A percentile compares a stretch with the other conserved stretches of the same genome.
These are phyloP conservation scores for Xylaria sp. DNA, from an alignment of 2,329 filamentous ascomycete genomes.

Conservation along the genomic window DNA sequence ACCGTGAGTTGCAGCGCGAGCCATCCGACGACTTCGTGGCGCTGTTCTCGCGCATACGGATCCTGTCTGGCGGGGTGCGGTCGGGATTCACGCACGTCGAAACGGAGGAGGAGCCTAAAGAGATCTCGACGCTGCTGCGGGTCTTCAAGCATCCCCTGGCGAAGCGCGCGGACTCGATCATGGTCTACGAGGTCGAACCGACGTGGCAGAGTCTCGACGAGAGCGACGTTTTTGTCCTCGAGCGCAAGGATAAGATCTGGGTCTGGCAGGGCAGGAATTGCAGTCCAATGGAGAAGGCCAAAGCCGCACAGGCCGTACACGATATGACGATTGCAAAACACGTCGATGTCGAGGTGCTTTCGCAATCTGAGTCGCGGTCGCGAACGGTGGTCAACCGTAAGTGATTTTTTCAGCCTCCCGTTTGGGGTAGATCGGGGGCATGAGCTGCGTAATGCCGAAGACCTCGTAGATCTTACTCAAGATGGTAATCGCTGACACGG, in stretches of 20 bases:
- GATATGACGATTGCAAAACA: slow-evolving; percentile 69
- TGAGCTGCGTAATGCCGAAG: too few species aligned
- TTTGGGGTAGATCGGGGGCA: too few species aligned
- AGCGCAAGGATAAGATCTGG: slow-evolving; percentile 68
- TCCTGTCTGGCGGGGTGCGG: slow-evolving; percentile 64
- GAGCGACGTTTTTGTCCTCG: slow-evolving; percentile 68
- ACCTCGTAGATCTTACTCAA: neutral
- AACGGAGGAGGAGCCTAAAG: slow-evolving; percentile 46
- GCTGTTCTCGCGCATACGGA: slow-evolving; percentile 65
- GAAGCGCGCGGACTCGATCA: slow-evolving; percentile 53
- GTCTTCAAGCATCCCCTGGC: slow-evolving; percentile 64
- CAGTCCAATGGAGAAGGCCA: slow-evolving; percentile 72
- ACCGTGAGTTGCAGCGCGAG: slow-evolving; percentile 66
- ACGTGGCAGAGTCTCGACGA: slow-evolving; percentile 67
- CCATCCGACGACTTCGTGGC: slow-evolving; percentile 65
- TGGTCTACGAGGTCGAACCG: slow-evolving; percentile 69
- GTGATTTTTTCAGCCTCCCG: neutral
- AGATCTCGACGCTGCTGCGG: slow-evolving; percentile 60
- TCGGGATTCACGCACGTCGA: slow-evolving; percentile 70
- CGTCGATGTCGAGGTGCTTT: slow-evolving; percentile 67
- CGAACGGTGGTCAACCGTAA: slow-evolving; percentile 55
- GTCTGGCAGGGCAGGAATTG: slow-evolving; percentile 71
- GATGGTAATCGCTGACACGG: neutral
- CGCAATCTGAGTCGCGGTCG: slow-evolving; percentile 63
- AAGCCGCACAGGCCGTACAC: slow-evolving; percentile 70